phyloP scores from a whole-genome alignment of 2,329 filamentous ascomycete genomes.

The Tetracladium maxilliforme region DNA sequence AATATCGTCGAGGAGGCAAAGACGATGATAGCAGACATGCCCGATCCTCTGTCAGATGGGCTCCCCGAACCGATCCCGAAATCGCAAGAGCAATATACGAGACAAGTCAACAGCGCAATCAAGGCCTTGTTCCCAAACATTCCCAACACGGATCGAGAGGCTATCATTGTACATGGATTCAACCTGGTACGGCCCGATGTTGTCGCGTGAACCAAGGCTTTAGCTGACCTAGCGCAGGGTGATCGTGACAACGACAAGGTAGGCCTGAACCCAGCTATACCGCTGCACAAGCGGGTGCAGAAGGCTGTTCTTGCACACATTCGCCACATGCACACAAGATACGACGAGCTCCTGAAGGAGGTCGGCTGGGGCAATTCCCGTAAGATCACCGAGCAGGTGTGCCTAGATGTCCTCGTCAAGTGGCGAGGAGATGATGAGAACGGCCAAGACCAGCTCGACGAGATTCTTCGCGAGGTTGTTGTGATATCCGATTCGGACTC shows the following conservation, averaged over 20 bases:
- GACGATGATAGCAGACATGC: conserved; percentile 12
- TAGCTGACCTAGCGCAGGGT: conserved; percentile 22
- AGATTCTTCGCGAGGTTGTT: conserved; percentile 51
- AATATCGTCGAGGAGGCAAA: conserved; percentile 41
- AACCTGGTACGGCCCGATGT: conserved; percentile 32
- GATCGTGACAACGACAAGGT: conserved; percentile 37
- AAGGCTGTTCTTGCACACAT: conserved; percentile 53
- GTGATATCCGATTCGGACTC: conserved; percentile 31
- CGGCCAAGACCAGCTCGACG: conserved; percentile 50
- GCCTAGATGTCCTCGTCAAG: conserved; percentile 52
- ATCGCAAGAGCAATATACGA: conserved; percentile 42
- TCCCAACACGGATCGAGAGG: conserved; percentile 46
- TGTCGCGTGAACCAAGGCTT: conserved; percentile 2
- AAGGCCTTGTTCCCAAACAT: conserved; percentile 51
- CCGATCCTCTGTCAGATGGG: conserved; percentile 12
- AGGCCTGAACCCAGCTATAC: conserved; percentile 37
- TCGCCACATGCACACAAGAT: conserved; percentile 50
- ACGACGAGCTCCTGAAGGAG: conserved; percentile 44
- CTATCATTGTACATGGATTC: conserved; percentile 48
- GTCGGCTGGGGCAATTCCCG: conserved; percentile 43
- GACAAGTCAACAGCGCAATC: conserved; percentile 45
- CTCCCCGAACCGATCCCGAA: conserved; percentile 43
- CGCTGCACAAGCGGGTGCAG: conserved; percentile 46
- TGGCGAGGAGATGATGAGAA: conserved; percentile 60
- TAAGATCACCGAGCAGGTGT: conserved; percentile 43